Conservation (phyloP, 345 rosid genomes). For the Citrus trifoliata region DNA sequence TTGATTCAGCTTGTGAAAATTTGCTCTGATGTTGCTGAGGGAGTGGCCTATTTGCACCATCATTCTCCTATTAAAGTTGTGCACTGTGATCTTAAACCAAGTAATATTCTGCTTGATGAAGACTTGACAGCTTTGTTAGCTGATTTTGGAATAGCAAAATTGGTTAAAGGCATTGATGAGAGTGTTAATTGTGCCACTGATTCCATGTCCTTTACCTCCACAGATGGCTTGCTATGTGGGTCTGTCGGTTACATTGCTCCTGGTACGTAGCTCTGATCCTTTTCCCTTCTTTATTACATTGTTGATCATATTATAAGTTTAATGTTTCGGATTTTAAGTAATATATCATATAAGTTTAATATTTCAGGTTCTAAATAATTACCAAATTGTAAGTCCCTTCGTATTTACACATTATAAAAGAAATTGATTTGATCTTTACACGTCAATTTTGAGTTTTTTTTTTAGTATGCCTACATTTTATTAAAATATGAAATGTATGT, state of each 20-base stretch:
- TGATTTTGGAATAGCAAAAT: constrained; percentile 82
- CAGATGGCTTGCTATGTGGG: constrained; percentile 76
- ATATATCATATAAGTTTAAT: not conserved
- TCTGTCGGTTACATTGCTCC: constrained; percentile 95
- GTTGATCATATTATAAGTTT: not conserved
- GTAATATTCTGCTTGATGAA: constrained; percentile 87
- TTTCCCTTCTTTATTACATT: not conserved
- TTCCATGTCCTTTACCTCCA: constrained; percentile 58
- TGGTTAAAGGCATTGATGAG: constrained; percentile 50
- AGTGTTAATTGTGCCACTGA: constrained; percentile 26
- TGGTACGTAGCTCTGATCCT: constrained; percentile 37
- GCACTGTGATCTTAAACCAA: constrained; percentile 95
- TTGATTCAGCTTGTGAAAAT: constrained; percentile 73
- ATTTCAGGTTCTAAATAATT: not conserved
- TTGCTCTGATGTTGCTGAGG: constrained; percentile 84
- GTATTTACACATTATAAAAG: not conserved
- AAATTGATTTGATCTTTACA: no score
- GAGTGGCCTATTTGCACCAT: constrained; percentile 79
- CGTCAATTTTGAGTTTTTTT: no score
- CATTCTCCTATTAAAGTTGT: constrained; percentile 78
- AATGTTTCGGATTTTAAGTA: not conserved
- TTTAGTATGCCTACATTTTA: no score
- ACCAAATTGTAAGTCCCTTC: no score
- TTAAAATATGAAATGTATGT: no score
- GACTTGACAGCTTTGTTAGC: constrained; percentile 87